phyloP scores from a whole-genome alignment of 75 land plant genomes.

The Sequoiadendron giganteum region DNA sequence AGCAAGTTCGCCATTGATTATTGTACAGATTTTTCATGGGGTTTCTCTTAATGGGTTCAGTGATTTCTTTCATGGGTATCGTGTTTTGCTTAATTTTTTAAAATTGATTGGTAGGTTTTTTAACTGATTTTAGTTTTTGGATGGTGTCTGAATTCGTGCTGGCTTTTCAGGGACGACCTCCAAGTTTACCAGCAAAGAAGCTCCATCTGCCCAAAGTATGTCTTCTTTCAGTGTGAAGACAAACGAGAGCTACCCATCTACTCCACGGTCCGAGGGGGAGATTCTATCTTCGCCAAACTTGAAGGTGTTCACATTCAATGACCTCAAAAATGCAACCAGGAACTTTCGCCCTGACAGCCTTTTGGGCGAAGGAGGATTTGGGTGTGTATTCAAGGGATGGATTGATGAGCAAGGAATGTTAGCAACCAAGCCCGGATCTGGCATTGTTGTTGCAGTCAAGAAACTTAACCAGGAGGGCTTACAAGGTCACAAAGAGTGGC shows the following conservation, averaged over 20 bases:
- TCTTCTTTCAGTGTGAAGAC: conserved; percentile 10
- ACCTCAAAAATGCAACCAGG: conserved; percentile 36
- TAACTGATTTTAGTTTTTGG: not conserved
- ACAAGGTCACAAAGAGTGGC: conserved; percentile 33
- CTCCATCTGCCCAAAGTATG: conserved; percentile 10
- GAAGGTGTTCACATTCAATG: conserved; percentile 27
- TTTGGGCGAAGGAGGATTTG: conserved; percentile 44
- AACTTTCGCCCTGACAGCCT: conserved; percentile 41
- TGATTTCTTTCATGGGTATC: not conserved
- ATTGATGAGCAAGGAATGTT: conserved; percentile 23
- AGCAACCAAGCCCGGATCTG: conserved; percentile 26
- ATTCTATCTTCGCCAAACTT: conserved; percentile 26
- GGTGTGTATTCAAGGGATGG: conserved; percentile 35
- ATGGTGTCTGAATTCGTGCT: not conserved
- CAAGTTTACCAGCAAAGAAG: conserved; percentile 8
- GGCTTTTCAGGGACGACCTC: conserved; percentile 1
- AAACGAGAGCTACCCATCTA: conserved; percentile 11
- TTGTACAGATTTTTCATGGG: not conserved
- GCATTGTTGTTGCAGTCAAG: conserved; percentile 28
- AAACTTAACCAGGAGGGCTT: conserved; percentile 27
- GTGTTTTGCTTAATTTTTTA: not conserved
- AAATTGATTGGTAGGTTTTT: not conserved
- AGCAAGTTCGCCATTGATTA: not conserved
- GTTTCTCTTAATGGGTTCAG: not conserved
- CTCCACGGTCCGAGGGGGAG: conserved; percentile 14